Base-by-base conservation (phyloP, 768 basidiomycete genomes). In the Russula brevipes region DNA sequence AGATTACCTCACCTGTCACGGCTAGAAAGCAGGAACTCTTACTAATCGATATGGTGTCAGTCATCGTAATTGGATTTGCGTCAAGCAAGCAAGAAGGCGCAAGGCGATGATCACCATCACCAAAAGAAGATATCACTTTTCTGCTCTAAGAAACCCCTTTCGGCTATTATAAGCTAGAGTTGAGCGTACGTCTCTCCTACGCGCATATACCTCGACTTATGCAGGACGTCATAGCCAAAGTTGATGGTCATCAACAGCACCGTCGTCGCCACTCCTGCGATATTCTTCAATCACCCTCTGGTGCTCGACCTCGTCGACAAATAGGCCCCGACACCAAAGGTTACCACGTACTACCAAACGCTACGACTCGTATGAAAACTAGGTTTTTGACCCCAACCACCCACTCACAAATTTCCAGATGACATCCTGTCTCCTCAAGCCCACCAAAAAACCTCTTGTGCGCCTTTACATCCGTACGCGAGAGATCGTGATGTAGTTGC, bases 191-290 rank as follows among this genome's bases (percentile, higher is more conserved):
- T 24, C 3, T 2, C 2, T 53, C 6, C n/a, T 38, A 47, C 44
- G 45, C 59, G 59, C 59, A 60, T 60, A 60, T 24, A 60, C 46
- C 36, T 16, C 7, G 19, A 42, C 35, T 35, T 19, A 51, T 50
- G 30, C 47, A 41, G 57, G 19, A 39, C 46, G 38, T 42, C 36
- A 24, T 24, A 19, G 17, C 9, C 19, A 54, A 54, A 1, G 12
- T 24, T 39, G 53, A 16, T 39, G 19, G 24, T 24, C 19, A 24
- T 5, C 53, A 35, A 36, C 35, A 49, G 19, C 49, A 41, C 1
- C 54, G 12, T 17, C 24, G 31, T 38, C 19, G 33, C 17, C 16
- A 36, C n/a, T 52, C 19, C 35, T 16, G 35, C n/a, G n/a, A 38
- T 54, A 54, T 39, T 38, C 38, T 31, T 45, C 45, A 45, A 5